A percentile compares a stretch with the other conserved stretches of the same genome.
phyloP scores from a whole-genome alignment of 2,329 filamentous ascomycete species.

The Botrytis elliptica region DNA sequence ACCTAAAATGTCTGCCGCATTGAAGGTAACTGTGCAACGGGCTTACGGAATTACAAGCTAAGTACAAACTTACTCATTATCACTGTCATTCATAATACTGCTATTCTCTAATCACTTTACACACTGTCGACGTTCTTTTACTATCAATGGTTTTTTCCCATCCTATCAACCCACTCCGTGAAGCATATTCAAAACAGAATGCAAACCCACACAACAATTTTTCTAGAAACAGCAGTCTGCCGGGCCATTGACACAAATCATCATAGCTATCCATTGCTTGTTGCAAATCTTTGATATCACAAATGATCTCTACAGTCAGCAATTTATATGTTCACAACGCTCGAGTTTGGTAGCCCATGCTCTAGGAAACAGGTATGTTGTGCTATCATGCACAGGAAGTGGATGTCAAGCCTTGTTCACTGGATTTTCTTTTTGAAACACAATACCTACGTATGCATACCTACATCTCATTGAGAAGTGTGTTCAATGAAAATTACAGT shows the following conservation, averaged over 20 bases:
- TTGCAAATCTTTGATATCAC: neutral
- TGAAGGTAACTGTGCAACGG: neutral
- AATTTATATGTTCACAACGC: neutral
- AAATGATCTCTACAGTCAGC: neutral
- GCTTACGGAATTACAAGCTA: neutral
- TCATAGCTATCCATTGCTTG: fast-evolving
- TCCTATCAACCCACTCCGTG: neutral
- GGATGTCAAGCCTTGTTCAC: neutral
- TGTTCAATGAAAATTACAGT: too few relatives aligned
- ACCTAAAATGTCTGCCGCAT: neutral
- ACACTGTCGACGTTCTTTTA: neutral
- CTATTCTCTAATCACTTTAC: neutral
- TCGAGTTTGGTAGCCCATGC: neutral
- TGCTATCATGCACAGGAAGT: neutral
- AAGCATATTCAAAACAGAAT: neutral
- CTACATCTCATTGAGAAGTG: too few relatives aligned
- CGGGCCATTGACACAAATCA: too few relatives aligned
- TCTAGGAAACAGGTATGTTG: neutral
- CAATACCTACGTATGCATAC: too few relatives aligned
- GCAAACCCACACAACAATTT: neutral
- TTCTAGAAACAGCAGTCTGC: neutral
- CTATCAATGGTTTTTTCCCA: neutral
- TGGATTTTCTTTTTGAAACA: too few relatives aligned
- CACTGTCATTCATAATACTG: neutral
- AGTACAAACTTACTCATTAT: neutral